Evolutionary conservation across 148 eudicot genomes (phyloP), one percentile per base, ranked within the genome.

Genomic region (Selenicereus undatus): DNA sequence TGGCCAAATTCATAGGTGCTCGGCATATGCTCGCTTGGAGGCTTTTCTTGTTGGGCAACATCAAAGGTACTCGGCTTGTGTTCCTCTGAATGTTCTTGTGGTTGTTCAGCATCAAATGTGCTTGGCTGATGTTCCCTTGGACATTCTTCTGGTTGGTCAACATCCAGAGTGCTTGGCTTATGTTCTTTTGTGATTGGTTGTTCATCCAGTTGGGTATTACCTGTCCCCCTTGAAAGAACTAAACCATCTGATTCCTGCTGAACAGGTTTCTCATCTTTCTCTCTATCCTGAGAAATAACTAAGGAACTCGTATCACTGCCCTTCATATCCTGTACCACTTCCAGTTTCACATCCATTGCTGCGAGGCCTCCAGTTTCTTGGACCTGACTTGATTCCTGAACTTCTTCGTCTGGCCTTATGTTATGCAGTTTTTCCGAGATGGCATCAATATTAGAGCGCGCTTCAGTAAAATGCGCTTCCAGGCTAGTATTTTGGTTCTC

Each of bases 371-470:
- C 65, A 32, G 26, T 70, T 78, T 75, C 82, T 56, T 42, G 54
- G 29, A 27, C 73, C 51, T 50, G 45, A 50, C 70, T 77, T 45
- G 79, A 32, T 43, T 70, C 73, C 48, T 90, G 85, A 32, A 77
- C 42, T 74, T 89, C 96, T 80, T 90, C 91, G 81, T 91, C 91
- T 27, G 88, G 84, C 81, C 84, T 87, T 54, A 88, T 89, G 75
- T 83, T 84, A 35, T 79, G 84, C 32, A 90, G 68, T 24, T 84
- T 91, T n/a, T 89, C 87, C 0, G 97, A 88, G 52, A 93, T 79
- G 42, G 85, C 78, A 78, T 81, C 89, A 14, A 90, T 84, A 66
- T 84, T 84, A 17, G 81, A 82, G 60, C 78, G 85, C 22, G 93
- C 93, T 81, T 83, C 91, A 30, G 82, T 83, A 69, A 91, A 91